Evolutionary conservation across 345 rosid genomes (phyloP), one percentile per base, ranked within the genome.

Genomic region (Gossypium raimondii): DNA sequence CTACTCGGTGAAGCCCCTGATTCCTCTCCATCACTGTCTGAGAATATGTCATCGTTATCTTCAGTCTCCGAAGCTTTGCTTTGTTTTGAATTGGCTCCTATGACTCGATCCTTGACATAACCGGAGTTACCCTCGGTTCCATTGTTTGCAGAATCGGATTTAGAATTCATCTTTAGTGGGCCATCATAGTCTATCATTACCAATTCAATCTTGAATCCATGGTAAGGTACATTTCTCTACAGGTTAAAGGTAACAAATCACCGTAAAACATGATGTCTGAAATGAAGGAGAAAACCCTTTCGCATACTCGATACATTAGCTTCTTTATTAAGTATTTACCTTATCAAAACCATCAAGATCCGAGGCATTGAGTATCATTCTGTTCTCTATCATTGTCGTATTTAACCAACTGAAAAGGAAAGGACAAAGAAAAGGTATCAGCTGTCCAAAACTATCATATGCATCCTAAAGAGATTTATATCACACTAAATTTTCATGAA

Each of bases 281-380:
- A 59, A 24, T 11, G 50, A 16, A 60, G 16, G 27, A 48, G 12
- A 25, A 55, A 47, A 7, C 12, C 65, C 34, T 75, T 45, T 2
- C 48, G 16, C 41, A 16, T 18, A 29, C 43, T 55, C 11, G 7
- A 16, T 5, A 24, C 22, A 70, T 22, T 16, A 17, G 62, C 3
- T 20, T 38, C 27, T 2, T 20, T 2, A 27, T 22, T 24, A 29
- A 67, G 20, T 14, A 53, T 80, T 84, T 83, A 89, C 99, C 94
- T 95, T 93, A 73, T 91, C 94, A 59, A 93, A 95, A 77, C 94
- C 98, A 81, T 95, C 99, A 22, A 93, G 84, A 65, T 95, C 98
- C 1, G 81, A 65, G 66, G 89, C 81, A 73, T 79, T 87, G 79
- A 95, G 77, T 58, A 89, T 82, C 73, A 82, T 90, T 78, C 98